These are phyloP conservation scores for Candida wancherniae DNA, from an alignment of 805 yeast species.

Conservation along the genomic window DNA sequence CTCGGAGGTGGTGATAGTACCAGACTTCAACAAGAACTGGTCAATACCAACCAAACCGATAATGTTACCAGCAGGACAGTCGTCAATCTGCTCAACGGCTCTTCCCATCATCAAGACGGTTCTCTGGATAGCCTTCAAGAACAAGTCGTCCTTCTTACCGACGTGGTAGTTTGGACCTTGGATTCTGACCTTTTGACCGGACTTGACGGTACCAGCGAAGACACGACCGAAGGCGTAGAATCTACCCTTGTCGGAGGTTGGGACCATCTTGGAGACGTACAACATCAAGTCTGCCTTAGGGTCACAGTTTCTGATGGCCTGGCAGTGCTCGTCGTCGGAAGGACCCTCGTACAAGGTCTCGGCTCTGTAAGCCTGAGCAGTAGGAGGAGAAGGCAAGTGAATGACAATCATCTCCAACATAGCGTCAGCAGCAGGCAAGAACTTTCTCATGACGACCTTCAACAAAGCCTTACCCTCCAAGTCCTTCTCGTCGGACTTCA, in stretches of 20 bases:
- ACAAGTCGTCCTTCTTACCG: conserved; percentile 97
- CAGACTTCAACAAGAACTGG: conserved; percentile 98
- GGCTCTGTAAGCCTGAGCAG: conserved; percentile 99
- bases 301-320: conserved; percentile 96
- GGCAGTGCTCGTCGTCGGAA: conserved; percentile 81
- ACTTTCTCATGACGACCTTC: conserved; percentile 98
- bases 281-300: conserved; percentile 97
- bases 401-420: conserved; percentile 96
- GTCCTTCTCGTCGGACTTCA: conserved; percentile 96
- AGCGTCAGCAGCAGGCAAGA: conserved; percentile 99
- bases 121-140: conserved; percentile 97
- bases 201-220: conserved; percentile 98
- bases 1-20: conserved; percentile 97
- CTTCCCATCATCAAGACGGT: conserved; percentile 99
- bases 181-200: conserved; percentile 99
- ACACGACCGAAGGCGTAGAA: conserved; percentile 99
- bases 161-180: conserved; percentile 99
- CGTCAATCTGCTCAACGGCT: conserved; percentile 95
- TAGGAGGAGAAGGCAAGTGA: conserved; percentile 99
- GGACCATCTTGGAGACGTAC: conserved; percentile 99
- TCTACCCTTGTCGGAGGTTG: conserved; percentile 99
- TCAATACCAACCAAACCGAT: conserved; percentile 99
- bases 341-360: conserved; percentile 99
- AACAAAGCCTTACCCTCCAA: conserved; percentile 98
- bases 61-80: conserved; percentile 99